These are phyloP conservation scores for Ogataea pilisensis DNA, from an alignment of 805 yeast genomes.

Conservation along the genomic window DNA sequence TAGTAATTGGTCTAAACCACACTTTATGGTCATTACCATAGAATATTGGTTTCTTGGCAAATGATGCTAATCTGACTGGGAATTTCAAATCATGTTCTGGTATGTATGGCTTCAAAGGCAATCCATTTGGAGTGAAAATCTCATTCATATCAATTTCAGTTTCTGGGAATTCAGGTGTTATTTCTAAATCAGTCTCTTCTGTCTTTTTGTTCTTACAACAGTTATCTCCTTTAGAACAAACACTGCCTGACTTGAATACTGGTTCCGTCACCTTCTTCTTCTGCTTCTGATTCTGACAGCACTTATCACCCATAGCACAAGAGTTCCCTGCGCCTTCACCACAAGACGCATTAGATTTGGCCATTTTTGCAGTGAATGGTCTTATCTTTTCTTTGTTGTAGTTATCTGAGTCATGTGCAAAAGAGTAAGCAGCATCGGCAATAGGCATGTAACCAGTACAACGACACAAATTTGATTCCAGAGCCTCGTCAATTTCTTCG, in stretches of 20 bases:
- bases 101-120: slow-evolving; percentile 36
- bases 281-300: slow-evolving; percentile 31
- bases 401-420: slow-evolving; percentile 33
- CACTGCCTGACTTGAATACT: no score
- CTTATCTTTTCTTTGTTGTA: slow-evolving; percentile 23
- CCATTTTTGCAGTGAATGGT: slow-evolving; percentile 14
- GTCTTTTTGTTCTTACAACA: slow-evolving; percentile 18
- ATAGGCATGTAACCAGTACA: slow-evolving; percentile 51
- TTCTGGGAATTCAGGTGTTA: slow-evolving; percentile 24
- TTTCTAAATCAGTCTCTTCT: background rate
- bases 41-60: slow-evolving; percentile 27
- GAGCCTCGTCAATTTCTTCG: slow-evolving; percentile 39
- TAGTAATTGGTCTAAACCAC: slow-evolving; percentile 44
- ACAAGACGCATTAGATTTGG: slow-evolving; percentile 5
- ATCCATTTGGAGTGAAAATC: slow-evolving; percentile 36
- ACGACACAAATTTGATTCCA: slow-evolving; percentile 45
- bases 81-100: slow-evolving; percentile 37
- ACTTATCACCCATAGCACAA: slow-evolving; percentile 34
- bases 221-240: slow-evolving; percentile 17
- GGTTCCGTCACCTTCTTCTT: slow-evolving; percentile 2
- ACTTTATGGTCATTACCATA: slow-evolving; percentile 36
- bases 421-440: slow-evolving; percentile 42
- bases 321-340: slow-evolving; percentile 2
- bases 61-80: slow-evolving; percentile 34
- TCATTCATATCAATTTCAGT: slow-evolving; percentile 32